Evolutionary conservation across 2,329 filamentous ascomycete species (phyloP).

Genomic region (Microsporum ferrugineum): DNA sequence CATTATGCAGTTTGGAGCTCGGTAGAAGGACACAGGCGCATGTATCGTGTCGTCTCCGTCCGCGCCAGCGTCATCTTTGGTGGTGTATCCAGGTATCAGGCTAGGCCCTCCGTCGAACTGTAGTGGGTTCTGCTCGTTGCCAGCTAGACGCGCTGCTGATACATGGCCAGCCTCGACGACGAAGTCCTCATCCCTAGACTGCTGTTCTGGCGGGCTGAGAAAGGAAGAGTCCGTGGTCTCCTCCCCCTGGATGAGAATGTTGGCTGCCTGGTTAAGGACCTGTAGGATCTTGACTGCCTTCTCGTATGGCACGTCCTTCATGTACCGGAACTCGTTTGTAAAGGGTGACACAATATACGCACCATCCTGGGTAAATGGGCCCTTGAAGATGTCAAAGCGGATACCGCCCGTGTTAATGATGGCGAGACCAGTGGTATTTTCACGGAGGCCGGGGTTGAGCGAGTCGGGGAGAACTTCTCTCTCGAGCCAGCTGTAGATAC

Average conservation of each 20-base stretch:
- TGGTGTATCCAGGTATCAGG: constrained; percentile 70
- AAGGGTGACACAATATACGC: constrained; percentile 85
- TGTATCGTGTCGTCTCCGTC: constrained; percentile 91
- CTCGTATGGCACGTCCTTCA: constrained; percentile 69
- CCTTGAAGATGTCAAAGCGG: constrained; percentile 91
- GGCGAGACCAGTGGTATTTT: constrained; percentile 51
- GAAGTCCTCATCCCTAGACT: constrained; percentile 19
- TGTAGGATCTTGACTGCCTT: constrained; percentile 58
- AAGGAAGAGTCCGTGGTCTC: constrained; percentile 17
- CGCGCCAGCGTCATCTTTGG: constrained; percentile 65
- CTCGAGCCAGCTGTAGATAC: constrained; percentile 72
- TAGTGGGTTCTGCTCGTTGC: constrained; percentile 6
- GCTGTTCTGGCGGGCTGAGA: constrained; percentile 38
- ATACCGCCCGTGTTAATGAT: constrained; percentile 84
- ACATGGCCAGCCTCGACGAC: constrained; percentile 13
- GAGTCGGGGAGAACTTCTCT: constrained; percentile 60
- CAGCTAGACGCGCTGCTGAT: not conserved
- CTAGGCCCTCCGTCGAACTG: constrained; percentile 15
- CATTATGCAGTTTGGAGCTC: constrained; percentile 74
- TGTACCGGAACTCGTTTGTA: constrained; percentile 60
- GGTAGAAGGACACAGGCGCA: constrained; percentile 59
- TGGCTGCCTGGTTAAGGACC: constrained; percentile 47
- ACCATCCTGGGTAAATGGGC: constrained; percentile 76
- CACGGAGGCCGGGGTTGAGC: constrained; percentile 46
- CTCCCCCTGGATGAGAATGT: constrained; percentile 30